Evolutionary conservation across 2,329 filamentous ascomycete species (phyloP), one percentile per base, ranked within the genome.

Genomic region (Pseudogymnoascus sp.): DNA sequence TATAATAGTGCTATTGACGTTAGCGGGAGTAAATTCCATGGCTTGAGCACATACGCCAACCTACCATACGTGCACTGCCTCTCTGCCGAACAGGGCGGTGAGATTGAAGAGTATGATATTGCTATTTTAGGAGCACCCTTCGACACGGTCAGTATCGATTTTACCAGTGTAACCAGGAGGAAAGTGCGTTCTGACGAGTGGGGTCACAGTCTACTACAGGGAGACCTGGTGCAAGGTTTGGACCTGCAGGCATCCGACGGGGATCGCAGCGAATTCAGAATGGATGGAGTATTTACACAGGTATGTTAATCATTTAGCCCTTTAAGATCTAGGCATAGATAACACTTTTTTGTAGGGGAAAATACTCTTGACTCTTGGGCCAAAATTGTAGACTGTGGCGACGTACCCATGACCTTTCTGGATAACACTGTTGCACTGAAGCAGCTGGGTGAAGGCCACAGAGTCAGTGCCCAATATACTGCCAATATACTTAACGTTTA

Each of bases 121-220:
- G 80, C 79, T 15, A 74, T 82, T 61, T 66, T 82, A 7, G 80
- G 80, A 4, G 80, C 80, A 3, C 80, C 80, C 0, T 81, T 82
- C 64, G 80, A 82, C 67, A 82, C 79, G 0, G 78, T 75, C 60
- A 64, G 67, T 64, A 36, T 7, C 26, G n/a, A 19, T 17, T 19
- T 17, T n/a, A 6, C n/a, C 11, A 57, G 9, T 13, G 26, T 57
- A 17, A 19, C 15, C 10, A 2, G n/a, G n/a, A 13, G 50, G 23
- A 19, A 17, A n/a, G 15, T 31, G 9, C 17, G 50, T 31, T 31
- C 42, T 40, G 33, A 53, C 33, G 9, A 31, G 17, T 44, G 44
- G 17, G 21, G 23, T 26, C 7, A 26, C 8, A 19, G 40, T 60
- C 60, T 50, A 28, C 60, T 23, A 65, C 74, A 1, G 72, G 68